Conservation (phyloP, 768 basidiomycete species). For the Paxillus involutus region DNA sequence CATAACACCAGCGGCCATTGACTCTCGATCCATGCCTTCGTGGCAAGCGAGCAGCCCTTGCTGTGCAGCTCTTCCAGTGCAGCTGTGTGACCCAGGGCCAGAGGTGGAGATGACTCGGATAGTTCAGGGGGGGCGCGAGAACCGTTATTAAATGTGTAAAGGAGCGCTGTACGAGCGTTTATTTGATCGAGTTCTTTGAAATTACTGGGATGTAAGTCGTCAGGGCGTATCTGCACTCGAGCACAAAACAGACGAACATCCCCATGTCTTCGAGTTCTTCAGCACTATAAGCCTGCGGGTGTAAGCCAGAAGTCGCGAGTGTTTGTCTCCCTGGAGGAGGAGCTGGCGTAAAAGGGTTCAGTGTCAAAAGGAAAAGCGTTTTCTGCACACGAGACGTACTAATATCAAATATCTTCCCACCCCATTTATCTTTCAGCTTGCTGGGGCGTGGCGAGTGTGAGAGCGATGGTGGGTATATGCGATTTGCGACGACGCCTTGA, state of each 20-base stretch:
- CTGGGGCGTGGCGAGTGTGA: constrained; percentile 2
- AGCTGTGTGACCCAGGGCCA: constrained; percentile 47
- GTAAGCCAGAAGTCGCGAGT: constrained; percentile 48
- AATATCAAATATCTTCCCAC: constrained; percentile 37
- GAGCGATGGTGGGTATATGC: constrained; percentile 25
- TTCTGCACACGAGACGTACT: constrained; percentile 33
- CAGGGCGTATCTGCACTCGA: not conserved
- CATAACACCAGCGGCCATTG: constrained; percentile 91
- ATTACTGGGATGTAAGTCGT: constrained; percentile 39
- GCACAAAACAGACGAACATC: constrained; percentile 42
- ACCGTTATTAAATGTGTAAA: constrained; percentile 56
- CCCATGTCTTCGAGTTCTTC: constrained; percentile 49
- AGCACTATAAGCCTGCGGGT: constrained; percentile 45
- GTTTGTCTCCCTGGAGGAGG: constrained; percentile 39
- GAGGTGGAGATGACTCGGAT: constrained; percentile 14
- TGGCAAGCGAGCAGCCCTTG: constrained; percentile 66
- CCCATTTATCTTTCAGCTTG: constrained; percentile 7
- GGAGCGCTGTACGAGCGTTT: constrained; percentile 52
- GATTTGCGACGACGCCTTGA: constrained; percentile 2
- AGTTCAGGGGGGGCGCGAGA: constrained; percentile 29
- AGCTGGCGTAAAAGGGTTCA: constrained; percentile 20
- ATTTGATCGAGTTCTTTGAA: constrained; percentile 52
- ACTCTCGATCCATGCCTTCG: constrained; percentile 84
- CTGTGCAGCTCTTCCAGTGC: constrained; percentile 55
- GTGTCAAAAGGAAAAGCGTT: not conserved